Base-by-base conservation (phyloP, 306 rosid genomes). In the Luffa acutangula region DNA sequence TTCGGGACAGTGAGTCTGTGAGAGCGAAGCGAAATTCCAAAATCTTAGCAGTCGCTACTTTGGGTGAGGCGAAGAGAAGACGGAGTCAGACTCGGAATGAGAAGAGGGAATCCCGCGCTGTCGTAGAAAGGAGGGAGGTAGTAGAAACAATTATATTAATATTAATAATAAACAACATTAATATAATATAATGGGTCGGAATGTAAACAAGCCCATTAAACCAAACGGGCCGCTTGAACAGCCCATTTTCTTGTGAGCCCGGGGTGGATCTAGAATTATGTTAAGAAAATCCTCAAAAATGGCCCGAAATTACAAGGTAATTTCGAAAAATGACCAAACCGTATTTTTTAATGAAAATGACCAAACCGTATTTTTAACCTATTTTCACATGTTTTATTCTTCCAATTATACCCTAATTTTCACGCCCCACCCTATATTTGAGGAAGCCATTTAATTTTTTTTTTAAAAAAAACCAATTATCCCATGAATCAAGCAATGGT, bases 91-190 rank as follows among this genome's bases (percentile, higher is more conserved):
- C 18, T 69, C 75, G 76, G 56, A 52, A 45, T 20, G 41, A 72
- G 21, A 49, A 49, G 77, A 25, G 77, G 77, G 77, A 73, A 73
- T 73, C 77, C 77, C 77, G 77, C 77, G 25, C 77, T 73, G 77
- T 73, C 41, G 8, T 25, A 31, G 13, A 31, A 7, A 49, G 25
- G 25, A 49, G 14, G 31, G 78, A 73, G 15, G 11, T 6, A 42
- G 11, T 6, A 42, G 1, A 71, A 20, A 39, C 9, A 15, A 39
- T 17, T 7, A 10, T 3, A 8, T 7, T 67, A 41, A 14, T 37
- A n/a, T 9, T n/a, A 9, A 59, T 14, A 21, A 42, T 20, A 67
- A 67, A 42, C 37, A 59, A 59, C 15, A 8, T 17, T 54, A 6
- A 18, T 18, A 25, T 54, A 6, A 18, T 18, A 25, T 25, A 8